Percentiles rank a stretch among this genome's conserved stretches.
phyloP scores from a whole-genome alignment of 2,329 filamentous ascomycete species.

The Nemania sp. region DNA sequence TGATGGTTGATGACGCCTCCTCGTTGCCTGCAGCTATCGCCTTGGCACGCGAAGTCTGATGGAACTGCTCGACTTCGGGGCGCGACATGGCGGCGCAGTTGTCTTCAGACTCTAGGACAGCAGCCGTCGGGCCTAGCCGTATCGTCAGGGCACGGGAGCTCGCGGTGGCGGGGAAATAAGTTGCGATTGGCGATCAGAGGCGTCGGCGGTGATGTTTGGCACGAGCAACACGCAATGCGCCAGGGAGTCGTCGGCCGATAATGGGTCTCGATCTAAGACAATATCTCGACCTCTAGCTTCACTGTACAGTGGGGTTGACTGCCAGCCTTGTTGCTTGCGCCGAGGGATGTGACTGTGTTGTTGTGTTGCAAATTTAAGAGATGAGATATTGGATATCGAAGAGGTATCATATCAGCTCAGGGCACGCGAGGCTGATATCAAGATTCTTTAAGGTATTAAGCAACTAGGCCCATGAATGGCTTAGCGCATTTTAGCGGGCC shows the following conservation, averaged over 20 bases:
- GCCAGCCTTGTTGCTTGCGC: neutral
- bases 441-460: neutral
- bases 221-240: constrained; percentile 22
- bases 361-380: neutral
- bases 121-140: neutral
- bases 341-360: constrained; percentile 2
- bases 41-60: constrained; percentile 67
- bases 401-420: neutral
- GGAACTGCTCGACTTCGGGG: constrained; percentile 40
- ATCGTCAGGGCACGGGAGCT: neutral
- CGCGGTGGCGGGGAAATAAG: constrained; percentile 13
- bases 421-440: constrained; percentile 16
- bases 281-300: neutral
- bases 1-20: constrained; percentile 79
- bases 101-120: neutral
- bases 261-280: neutral
- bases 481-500: too few relatives aligned
- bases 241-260: constrained; percentile 11
- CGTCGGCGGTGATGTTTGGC: neutral
- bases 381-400: neutral
- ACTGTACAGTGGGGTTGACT: neutral
- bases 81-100: constrained; percentile 23
- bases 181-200: constrained; percentile 3
- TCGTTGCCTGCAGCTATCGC: constrained; percentile 77
- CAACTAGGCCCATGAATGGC: neutral